Percentiles rank a stretch among this genome's conserved stretches.
Evolutionary conservation across 306 rosid genomes (phyloP).

Genomic region (Senna siamea): DNA sequence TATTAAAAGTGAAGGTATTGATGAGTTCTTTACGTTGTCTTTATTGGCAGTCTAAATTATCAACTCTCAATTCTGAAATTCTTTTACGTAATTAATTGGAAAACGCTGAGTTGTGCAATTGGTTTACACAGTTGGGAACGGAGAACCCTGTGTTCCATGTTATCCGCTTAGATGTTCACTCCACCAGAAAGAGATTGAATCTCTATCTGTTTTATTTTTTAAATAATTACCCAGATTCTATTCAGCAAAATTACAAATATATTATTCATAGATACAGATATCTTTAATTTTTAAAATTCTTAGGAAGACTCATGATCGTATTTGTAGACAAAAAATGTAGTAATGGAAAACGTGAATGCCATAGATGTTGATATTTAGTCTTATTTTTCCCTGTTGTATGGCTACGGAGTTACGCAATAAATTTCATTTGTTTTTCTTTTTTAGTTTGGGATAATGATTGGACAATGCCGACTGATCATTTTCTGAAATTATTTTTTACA

Average conservation of each 20-base stretch:
- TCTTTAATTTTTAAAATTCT: too few relatives aligned
- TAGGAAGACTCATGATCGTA: not conserved
- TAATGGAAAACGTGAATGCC: not conserved
- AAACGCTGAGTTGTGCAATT: not conserved
- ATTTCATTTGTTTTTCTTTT: not conserved
- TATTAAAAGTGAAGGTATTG: not conserved
- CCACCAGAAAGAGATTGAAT: not conserved
- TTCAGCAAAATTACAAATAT: too few relatives aligned
- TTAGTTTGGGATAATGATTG: not conserved
- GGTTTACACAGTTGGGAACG: not conserved
- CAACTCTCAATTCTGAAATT: not conserved
- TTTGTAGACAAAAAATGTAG: too few relatives aligned
- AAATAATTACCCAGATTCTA: not conserved
- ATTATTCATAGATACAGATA: too few relatives aligned
- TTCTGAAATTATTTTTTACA: not conserved
- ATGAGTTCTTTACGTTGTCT: not conserved
- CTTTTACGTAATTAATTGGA: not conserved
- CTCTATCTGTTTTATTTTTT: not conserved
- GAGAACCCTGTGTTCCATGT: not conserved
- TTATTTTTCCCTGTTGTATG: not conserved
- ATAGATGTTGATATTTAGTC: not conserved
- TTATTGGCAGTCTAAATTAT: not conserved
- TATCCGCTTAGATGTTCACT: not conserved
- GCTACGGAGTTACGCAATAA: too few relatives aligned
- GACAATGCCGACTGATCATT: not conserved